Percentiles rank a stretch among this genome's conserved stretches.
Evolutionary conservation across 805 yeast species (phyloP).

Genomic region (Zygosaccharomyces siamensis): DNA sequence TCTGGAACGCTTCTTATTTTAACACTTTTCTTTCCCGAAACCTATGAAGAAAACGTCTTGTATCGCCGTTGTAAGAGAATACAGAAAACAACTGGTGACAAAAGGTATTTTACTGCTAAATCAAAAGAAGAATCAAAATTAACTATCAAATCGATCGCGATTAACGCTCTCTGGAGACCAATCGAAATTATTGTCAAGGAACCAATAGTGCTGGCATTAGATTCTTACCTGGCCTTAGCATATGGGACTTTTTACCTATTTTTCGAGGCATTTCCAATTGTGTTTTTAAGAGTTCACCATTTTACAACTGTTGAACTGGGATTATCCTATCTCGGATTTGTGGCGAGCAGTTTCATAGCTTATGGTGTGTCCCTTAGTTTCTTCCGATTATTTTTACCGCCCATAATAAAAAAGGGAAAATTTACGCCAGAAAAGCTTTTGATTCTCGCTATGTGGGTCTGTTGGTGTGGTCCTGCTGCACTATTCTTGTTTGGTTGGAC

Average conservation of each 20-base stretch:
- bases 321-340: slow-evolving; percentile 42
- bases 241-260: slow-evolving; percentile 52
- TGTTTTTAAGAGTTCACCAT: slow-evolving; percentile 41
- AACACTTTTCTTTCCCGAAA: slow-evolving; percentile 45
- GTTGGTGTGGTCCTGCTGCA: slow-evolving; percentile 40
- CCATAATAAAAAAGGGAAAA: slow-evolving; percentile 26
- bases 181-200: slow-evolving; percentile 45
- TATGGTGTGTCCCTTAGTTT: slow-evolving; percentile 28
- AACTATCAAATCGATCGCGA: slow-evolving; percentile 18
- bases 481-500: slow-evolving; percentile 47
- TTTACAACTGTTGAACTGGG: slow-evolving; percentile 48
- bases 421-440: slow-evolving; percentile 42
- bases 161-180: slow-evolving; percentile 46
- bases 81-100: slow-evolving; percentile 46
- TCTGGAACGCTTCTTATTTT: slow-evolving; percentile 38
- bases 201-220: slow-evolving; percentile 52
- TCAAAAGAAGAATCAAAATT: slow-evolving; percentile 37
- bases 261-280: slow-evolving; percentile 60
- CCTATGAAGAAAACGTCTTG: slow-evolving; percentile 42
- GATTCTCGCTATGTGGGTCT: slow-evolving; percentile 40
- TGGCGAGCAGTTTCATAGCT: slow-evolving; percentile 44
- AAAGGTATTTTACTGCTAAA: slow-evolving; percentile 35
- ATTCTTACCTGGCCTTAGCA: slow-evolving; percentile 47
- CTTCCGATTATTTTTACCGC: slow-evolving; percentile 28
- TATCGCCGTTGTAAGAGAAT: slow-evolving; percentile 46